A percentile compares a stretch with the other conserved stretches of the same genome.
phyloP scores from a whole-genome alignment of 2,329 filamentous ascomycete species.

The Sclerotinia spermophila region DNA sequence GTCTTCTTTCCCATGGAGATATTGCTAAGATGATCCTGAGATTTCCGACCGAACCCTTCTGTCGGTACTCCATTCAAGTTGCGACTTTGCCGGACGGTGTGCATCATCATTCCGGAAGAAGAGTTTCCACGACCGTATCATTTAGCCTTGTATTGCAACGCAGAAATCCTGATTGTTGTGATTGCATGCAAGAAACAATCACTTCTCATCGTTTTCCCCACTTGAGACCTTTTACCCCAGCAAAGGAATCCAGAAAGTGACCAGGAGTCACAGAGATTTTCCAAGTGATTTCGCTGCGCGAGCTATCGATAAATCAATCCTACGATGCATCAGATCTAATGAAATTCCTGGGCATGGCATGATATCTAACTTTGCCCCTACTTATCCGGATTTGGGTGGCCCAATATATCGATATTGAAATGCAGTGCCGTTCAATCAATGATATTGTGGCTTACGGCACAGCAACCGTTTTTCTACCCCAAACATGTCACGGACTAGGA shows the following conservation, averaged over 20 bases:
- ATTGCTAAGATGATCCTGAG: slow-evolving; percentile 18
- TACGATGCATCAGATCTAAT: slow-evolving; percentile 7
- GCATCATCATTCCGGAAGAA: slow-evolving; percentile 4
- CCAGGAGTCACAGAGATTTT: not conserved
- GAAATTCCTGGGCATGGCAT: not conserved
- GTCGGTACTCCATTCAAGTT: slow-evolving; percentile 18
- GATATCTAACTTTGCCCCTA: slow-evolving; percentile 6
- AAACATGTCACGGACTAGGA: not conserved
- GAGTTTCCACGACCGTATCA: not conserved
- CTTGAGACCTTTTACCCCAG: not conserved
- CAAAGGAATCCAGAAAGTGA: slow-evolving; percentile 9
- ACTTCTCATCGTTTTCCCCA: not conserved
- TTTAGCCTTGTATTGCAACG: slow-evolving; percentile 16
- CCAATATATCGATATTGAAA: slow-evolving; percentile 16
- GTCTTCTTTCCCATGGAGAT: not conserved
- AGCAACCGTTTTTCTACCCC: slow-evolving; percentile 11
- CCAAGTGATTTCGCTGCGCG: not conserved
- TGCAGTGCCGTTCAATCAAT: slow-evolving; percentile 15
- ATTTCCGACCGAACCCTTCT: slow-evolving; percentile 19
- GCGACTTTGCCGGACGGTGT: slow-evolving; percentile 7
- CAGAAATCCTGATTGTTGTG: slow-evolving; percentile 1
- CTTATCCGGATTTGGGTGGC: slow-evolving; percentile 2
- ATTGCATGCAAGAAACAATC: slow-evolving; percentile 13
- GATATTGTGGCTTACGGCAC: slow-evolving; percentile 17
- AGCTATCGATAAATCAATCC: slow-evolving; percentile 16